phyloP scores from a whole-genome alignment of 176 grass and related monocot species.

The Eremochloa ophiuroides region DNA sequence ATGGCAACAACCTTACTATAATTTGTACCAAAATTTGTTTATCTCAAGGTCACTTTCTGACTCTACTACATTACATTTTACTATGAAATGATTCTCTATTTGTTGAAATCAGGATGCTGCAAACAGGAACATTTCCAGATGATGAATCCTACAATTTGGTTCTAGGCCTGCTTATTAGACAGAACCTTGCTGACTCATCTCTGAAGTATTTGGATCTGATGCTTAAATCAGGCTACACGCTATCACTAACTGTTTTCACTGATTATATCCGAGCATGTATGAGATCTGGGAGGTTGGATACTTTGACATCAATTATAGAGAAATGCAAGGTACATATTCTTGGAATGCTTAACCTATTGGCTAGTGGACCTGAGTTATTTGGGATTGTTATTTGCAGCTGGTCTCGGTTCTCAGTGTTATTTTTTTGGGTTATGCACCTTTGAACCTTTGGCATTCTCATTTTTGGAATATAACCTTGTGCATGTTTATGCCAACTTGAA shows the following conservation, averaged over 20 bases:
- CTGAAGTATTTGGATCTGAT: slow-evolving; percentile 79
- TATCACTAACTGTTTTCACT: slow-evolving; percentile 51
- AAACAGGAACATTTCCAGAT: slow-evolving; percentile 70
- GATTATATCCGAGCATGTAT: slow-evolving; percentile 63
- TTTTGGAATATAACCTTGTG: slow-evolving; percentile 9
- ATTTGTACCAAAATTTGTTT: not conserved
- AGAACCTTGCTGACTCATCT: slow-evolving; percentile 65
- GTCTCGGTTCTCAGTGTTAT: not conserved
- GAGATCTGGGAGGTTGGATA: slow-evolving; percentile 66
- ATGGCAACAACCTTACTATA: not conserved
- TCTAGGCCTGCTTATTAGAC: slow-evolving; percentile 60
- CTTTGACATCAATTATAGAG: slow-evolving; percentile 80
- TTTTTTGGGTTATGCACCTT: not conserved
- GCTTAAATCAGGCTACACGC: slow-evolving; percentile 65
- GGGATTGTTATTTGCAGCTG: not conserved
- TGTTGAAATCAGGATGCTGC: slow-evolving; percentile 94
- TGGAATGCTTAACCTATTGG: slow-evolving; percentile 10
- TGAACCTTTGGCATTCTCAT: slow-evolving; percentile 15
- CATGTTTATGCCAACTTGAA: not conserved
- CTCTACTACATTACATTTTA: slow-evolving; percentile 12
- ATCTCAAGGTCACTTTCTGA: slow-evolving; percentile 18
- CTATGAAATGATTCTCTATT: slow-evolving; percentile 48
- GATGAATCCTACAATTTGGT: slow-evolving; percentile 96
- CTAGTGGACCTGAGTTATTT: not conserved
- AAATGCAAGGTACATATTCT: slow-evolving; percentile 88